phyloP scores from a whole-genome alignment of 2,329 filamentous ascomycete genomes.

The Zopfia rhizophila region DNA sequence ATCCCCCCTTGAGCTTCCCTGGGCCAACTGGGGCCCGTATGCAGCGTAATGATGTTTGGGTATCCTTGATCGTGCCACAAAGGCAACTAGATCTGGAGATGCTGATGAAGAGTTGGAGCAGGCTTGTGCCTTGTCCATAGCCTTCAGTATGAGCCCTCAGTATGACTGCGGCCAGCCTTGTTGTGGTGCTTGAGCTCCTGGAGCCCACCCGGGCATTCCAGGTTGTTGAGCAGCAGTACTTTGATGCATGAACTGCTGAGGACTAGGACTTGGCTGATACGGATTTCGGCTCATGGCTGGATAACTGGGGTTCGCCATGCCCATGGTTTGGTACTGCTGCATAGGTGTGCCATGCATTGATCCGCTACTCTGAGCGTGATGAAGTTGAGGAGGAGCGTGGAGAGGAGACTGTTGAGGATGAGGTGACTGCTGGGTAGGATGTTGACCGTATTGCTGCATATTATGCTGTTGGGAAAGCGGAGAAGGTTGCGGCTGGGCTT shows the following conservation, averaged over 20 bases:
- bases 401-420: conserved; percentile 61
- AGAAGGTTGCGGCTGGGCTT: conserved; percentile 59
- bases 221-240: conserved; percentile 57
- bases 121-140: too few species aligned
- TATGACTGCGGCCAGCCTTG: conserved; percentile 54
- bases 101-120: not conserved
- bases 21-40: conserved; percentile 4
- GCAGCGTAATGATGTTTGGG: conserved; percentile 12
- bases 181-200: conserved; percentile 52
- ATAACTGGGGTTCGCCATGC: conserved; percentile 53
- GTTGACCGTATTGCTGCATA: conserved; percentile 58
- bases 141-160: conserved; percentile 26
- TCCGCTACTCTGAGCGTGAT: conserved; percentile 54
- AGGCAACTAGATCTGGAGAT: not conserved
- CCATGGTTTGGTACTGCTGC: conserved; percentile 59
- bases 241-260: conserved; percentile 59
- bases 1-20: conserved; percentile 1
- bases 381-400: conserved; percentile 61
- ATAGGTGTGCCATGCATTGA: conserved; percentile 56
- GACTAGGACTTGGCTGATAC: conserved; percentile 60
- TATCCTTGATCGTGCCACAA: not conserved
- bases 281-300: conserved; percentile 59
- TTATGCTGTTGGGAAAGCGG: conserved; percentile 59
- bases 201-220: conserved; percentile 64
- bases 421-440: conserved; percentile 54